Base-by-base conservation (phyloP, 495 filamentous ascomycete genomes). In the Daldinia caldariorum region DNA sequence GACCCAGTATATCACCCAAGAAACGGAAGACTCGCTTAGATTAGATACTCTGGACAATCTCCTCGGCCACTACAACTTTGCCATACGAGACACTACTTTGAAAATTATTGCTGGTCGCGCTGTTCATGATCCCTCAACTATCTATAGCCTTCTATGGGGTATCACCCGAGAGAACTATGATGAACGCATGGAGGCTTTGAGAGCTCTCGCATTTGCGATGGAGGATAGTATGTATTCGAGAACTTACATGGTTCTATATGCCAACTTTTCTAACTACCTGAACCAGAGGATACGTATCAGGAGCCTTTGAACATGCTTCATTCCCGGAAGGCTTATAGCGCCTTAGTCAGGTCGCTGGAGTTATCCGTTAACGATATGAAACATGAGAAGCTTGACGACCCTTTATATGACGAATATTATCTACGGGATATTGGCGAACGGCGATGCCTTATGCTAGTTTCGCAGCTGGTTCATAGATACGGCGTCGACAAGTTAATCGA, bases 1-100 rank as follows among this genome's bases (percentile, higher is more conserved):
- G 72, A 81, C 85, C 10, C 84, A 85, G 65, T 87, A 86, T 71
- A 87, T 87, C 63, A 87, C 84, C 9, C 85, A 87, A 67, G 82
- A 83, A n/a, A 86, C 84, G n/a, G 85, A 87, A 65, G 85, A 87
- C 55, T 83, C 85, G 2, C 76, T 87, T 12, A 80, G 81, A 47
- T 59, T 79, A 0, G 68, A 70, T 38, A 87, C 85, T 0, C 72
- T 87, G 6, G 80, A 85, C 32, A 85, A 79, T n/a, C 79, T 87
- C 18, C 70, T 86, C 6, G 75, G 78, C 0, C 84, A 85, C 65
- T 84, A 86, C 56, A 87, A 85, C 71, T 83, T 80, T 51, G 73
- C 80, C 14, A 86, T 87, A 61, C 79, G 83, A 20, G 85, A 87
- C 51, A 85, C 81, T 0, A 75, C 85, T 0, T 71, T 83, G 43